Base-by-base conservation (phyloP, 139 green algal species). In the Desmodesmus armatus region DNA sequence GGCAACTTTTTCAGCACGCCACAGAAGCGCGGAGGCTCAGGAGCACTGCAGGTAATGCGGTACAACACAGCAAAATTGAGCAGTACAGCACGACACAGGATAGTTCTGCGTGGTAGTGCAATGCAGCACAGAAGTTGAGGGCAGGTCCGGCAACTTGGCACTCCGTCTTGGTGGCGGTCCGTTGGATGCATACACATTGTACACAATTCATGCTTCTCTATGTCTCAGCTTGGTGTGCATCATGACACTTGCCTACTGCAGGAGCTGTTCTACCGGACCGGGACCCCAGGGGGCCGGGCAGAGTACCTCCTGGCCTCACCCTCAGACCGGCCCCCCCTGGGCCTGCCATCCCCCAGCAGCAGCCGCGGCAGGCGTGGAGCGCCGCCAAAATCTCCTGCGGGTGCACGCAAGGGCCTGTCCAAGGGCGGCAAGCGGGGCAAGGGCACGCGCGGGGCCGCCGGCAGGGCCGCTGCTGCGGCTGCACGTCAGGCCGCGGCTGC, bases 301-400 rank as follows among this genome's bases (percentile, higher is more conserved):
- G 77, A 83, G 53, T 83, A 75, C 39, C n/a, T 83, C 35, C 39
- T 83, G 21, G 77, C 77, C 9, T 83, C 77, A 49, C 77, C 77
- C 2, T 83, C 77, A 21, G 77, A 83, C 25, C 33, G 31, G 53
- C 31, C 49, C 4, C 27, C 27, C 5, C 31, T 81, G 44, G 49
- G 49, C 33, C 49, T 73, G 37, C 77, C 77, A 19, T 75, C 77
- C 25, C 77, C 77, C 31, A 82, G 75, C 35, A 37, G 77, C 6
- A 21, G 40, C 5, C 17, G 74, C 23, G 33, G 51, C 25, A 25
- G 49, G 49, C 19, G 74, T 43, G n/a, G 9, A 41, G 63, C 74
- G 9, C 23, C 71, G 5, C 41, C 35, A 37, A n/a, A n/a, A n/a
- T n/a, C 4, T 66, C 62, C 43, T 17, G 60, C 58, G 11, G 78